Percentiles rank a stretch among this genome's conserved stretches.
Conservation (phyloP, 2,329 filamentous ascomycete genomes). For the Boeremia lycopersici region DNA sequence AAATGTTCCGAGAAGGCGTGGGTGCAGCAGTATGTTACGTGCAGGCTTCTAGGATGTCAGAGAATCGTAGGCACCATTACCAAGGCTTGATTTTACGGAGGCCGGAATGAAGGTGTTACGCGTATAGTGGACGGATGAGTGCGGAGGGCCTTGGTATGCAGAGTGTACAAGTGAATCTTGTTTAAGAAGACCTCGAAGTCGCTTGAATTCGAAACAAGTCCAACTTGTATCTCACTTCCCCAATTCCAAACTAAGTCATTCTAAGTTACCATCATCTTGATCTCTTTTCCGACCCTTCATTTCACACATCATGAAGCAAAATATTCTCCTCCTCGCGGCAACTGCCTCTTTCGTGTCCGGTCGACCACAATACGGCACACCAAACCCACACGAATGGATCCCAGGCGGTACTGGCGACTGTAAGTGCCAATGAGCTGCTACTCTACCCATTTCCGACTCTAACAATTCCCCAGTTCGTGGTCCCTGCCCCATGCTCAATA, state of each 20-base stretch:
- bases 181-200: not conserved
- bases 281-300: not conserved
- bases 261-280: not conserved
- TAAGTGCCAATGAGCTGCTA: not conserved
- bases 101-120: slow-evolving; percentile 1
- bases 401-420: slow-evolving; percentile 23
- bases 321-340: slow-evolving; percentile 7
- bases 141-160: not conserved
- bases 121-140: slow-evolving; percentile 7
- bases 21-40: not conserved
- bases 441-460: not conserved
- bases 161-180: not conserved
- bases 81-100: not conserved
- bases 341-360: slow-evolving; percentile 14
- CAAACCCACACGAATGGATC: slow-evolving; percentile 26
- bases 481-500: slow-evolving; percentile 45
- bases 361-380: slow-evolving; percentile 8
- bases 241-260: too few relatives aligned
- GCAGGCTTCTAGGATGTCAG: not conserved
- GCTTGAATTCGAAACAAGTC: not conserved
- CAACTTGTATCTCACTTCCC: not conserved
- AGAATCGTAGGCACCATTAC: not conserved
- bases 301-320: slow-evolving; percentile 13
- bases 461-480: slow-evolving; percentile 25
- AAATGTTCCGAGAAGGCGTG: not conserved